Percentiles rank a stretch among this genome's conserved stretches.
These are phyloP conservation scores for Hymenoscyphus fructigenus DNA, from an alignment of 2,329 filamentous ascomycete genomes.

Conservation along the genomic window DNA sequence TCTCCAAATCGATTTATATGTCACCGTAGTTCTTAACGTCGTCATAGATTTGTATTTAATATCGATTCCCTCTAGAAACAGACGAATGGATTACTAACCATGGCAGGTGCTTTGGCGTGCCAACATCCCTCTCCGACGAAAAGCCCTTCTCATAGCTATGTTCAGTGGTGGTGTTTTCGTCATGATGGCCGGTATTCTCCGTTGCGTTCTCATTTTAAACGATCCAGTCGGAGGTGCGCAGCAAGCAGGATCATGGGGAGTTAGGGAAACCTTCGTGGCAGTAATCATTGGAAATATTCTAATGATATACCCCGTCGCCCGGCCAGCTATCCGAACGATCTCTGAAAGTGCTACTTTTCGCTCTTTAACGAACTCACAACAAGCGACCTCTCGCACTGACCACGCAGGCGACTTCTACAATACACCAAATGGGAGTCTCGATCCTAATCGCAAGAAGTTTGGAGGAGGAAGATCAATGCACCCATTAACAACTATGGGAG, in stretches of 20 bases:
- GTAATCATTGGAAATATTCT: slow-evolving; percentile 41
- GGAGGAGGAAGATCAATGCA: slow-evolving; percentile 6
- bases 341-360: background rate
- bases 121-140: slow-evolving; percentile 47
- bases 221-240: slow-evolving; percentile 40
- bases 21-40: slow-evolving; percentile 53
- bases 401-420: background rate
- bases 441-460: slow-evolving; percentile 4
- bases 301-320: slow-evolving; percentile 32
- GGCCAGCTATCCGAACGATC: background rate
- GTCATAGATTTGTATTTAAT: slow-evolving; percentile 58
- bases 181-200: slow-evolving; percentile 53
- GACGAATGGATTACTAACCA: slow-evolving; percentile 27
- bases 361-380: background rate
- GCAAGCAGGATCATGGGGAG: slow-evolving; percentile 41
- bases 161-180: slow-evolving; percentile 57
- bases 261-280: slow-evolving; percentile 40
- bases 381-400: background rate
- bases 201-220: slow-evolving; percentile 50
- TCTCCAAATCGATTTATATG: slow-evolving; percentile 52
- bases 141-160: slow-evolving; percentile 51
- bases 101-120: slow-evolving; percentile 53
- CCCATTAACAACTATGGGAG: slow-evolving; percentile 8
- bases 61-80: slow-evolving; percentile 43
- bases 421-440: background rate